Evolutionary conservation across 2,329 filamentous ascomycete species (phyloP).

Genomic region (Pezicula neosporulosa): DNA sequence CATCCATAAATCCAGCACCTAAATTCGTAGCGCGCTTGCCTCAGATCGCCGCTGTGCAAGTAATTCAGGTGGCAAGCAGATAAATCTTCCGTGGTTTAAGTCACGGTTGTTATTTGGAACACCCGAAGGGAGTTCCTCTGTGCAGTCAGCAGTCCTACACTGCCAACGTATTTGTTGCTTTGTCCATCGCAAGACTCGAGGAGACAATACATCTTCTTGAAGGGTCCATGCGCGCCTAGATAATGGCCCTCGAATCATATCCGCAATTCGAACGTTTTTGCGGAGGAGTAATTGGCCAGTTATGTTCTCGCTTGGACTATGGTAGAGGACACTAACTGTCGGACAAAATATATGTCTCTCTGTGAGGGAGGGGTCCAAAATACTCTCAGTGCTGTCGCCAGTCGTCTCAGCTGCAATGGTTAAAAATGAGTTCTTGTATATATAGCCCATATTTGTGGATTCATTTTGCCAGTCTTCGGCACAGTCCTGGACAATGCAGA

Average conservation of each 20-base stretch:
- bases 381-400: background rate
- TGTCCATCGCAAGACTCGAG: slow-evolving; percentile 1
- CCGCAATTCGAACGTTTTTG: background rate
- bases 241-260: background rate
- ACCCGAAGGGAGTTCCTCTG: background rate
- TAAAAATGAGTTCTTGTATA: slow-evolving; percentile 5
- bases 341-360: background rate
- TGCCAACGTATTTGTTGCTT: background rate
- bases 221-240: slow-evolving; percentile 1
- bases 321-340: background rate
- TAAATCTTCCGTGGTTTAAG: background rate
- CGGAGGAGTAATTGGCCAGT: background rate
- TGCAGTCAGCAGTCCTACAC: background rate
- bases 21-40: no score
- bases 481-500: slow-evolving; percentile 14
- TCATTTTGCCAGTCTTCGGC: slow-evolving; percentile 10
- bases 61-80: background rate
- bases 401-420: slow-evolving; percentile 2
- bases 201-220: slow-evolving; percentile 1
- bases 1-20: background rate
- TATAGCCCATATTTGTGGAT: slow-evolving; percentile 5
- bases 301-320: background rate
- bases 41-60: background rate
- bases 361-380: background rate
- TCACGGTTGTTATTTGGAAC: background rate